Evolutionary conservation across 805 yeast genomes (phyloP).

Genomic region (Deakozyma indianensis): DNA sequence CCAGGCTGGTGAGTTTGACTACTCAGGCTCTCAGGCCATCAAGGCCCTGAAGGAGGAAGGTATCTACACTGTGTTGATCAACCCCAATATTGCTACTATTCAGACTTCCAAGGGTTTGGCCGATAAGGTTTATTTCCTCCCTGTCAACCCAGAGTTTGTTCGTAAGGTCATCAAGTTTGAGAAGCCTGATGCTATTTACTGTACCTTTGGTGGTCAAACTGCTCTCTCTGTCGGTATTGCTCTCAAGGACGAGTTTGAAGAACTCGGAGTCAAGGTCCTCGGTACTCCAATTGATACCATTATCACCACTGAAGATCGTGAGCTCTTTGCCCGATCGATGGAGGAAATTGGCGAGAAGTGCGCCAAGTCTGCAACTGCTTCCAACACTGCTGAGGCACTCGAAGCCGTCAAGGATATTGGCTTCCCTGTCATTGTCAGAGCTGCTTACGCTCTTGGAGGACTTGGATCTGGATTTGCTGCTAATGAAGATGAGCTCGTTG

Average conservation of each 20-base stretch:
- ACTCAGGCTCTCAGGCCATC: constrained; percentile 91
- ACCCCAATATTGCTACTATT: constrained; percentile 93
- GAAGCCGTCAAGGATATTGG: constrained; percentile 81
- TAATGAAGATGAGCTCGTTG: constrained; percentile 66
- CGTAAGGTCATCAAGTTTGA: constrained; percentile 92
- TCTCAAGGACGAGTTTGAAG: constrained; percentile 83
- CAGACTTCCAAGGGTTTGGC: constrained; percentile 93
- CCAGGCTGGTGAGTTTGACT: constrained; percentile 97
- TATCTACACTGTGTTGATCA: constrained; percentile 72
- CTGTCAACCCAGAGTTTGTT: constrained; percentile 94
- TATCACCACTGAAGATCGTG: constrained; percentile 96
- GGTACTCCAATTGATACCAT: constrained; percentile 96
- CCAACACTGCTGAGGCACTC: constrained; percentile 82
- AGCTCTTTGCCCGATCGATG: constrained; percentile 84
- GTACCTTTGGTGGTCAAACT: constrained; percentile 98
- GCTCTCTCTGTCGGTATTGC: constrained; percentile 93
- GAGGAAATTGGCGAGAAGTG: constrained; percentile 91
- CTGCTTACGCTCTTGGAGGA: constrained; percentile 96
- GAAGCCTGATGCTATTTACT: constrained; percentile 86
- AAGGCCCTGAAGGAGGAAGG: constrained; percentile 87
- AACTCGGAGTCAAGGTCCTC: constrained; percentile 83
- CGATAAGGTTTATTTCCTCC: constrained; percentile 88
- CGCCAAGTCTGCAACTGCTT: constrained; percentile 94
- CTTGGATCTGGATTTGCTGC: constrained; percentile 94
- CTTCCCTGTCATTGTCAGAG: constrained; percentile 92